Percentiles rank a stretch among this genome's conserved stretches.
phyloP scores from a whole-genome alignment of 2,329 filamentous ascomycete species.

The Mollisiaceae sp. region DNA sequence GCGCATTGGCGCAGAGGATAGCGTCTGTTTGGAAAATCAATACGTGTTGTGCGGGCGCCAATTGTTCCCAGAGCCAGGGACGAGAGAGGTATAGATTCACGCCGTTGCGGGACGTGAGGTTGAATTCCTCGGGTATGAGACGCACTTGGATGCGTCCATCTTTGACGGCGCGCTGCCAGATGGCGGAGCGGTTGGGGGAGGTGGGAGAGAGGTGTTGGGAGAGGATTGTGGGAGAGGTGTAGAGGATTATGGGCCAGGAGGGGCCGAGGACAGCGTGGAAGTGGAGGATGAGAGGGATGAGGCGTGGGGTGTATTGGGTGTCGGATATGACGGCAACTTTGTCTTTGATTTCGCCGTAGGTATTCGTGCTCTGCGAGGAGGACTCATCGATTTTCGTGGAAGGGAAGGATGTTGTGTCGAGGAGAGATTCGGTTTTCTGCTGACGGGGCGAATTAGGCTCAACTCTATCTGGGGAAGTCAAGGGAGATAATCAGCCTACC shows the following conservation, averaged over 20 bases:
- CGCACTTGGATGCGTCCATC: conserved; percentile 43
- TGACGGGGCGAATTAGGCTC: neutral
- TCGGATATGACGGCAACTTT: conserved; percentile 24
- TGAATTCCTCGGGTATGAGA: conserved; percentile 43
- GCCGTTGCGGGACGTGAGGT: conserved; percentile 38
- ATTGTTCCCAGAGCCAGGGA: conserved; percentile 42
- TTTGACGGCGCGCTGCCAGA: conserved; percentile 44
- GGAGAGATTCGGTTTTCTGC: neutral
- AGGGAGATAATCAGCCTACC: neutral
- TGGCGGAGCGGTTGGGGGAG: neutral
- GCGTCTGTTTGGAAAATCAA: conserved; percentile 42
- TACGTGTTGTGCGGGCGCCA: conserved; percentile 41
- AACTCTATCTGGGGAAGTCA: neutral
- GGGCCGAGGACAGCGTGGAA: conserved; percentile 48
- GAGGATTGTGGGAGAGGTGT: conserved; percentile 39
- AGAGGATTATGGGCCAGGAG: conserved; percentile 49
- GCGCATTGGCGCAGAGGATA: conserved; percentile 40
- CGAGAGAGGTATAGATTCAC: conserved; percentile 42
- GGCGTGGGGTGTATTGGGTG: conserved; percentile 6
- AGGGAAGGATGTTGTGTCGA: neutral
- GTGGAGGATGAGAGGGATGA: conserved; percentile 45
- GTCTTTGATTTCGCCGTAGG: neutral
- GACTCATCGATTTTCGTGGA: neutral
- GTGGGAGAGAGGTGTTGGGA: conserved; percentile 30
- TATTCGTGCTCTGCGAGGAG: neutral